Conservation (phyloP, 495 filamentous ascomycete genomes). For the Trichoderma orchidacearum region DNA sequence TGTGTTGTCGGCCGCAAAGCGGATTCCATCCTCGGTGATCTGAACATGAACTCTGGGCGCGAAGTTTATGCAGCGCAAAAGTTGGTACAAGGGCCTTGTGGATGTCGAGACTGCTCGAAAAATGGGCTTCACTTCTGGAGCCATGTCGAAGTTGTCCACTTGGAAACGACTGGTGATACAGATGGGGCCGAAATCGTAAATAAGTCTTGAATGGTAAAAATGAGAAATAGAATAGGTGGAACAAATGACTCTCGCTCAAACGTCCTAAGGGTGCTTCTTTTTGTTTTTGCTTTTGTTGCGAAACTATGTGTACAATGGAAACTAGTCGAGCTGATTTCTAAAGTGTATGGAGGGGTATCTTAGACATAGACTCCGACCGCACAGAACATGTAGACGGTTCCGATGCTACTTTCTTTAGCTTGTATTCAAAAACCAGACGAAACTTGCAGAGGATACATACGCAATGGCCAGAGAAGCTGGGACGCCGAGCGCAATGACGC, state of each 20-base stretch:
- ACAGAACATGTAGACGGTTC: constrained; percentile 95
- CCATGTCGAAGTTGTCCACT: neutral
- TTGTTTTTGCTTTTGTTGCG: constrained; percentile 12
- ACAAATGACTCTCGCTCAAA: neutral
- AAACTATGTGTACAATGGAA: constrained; percentile 2
- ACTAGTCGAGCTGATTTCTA: neutral
- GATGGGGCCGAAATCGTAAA: neutral
- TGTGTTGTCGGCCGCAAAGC: constrained; percentile 74
- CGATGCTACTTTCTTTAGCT: constrained; percentile 49
- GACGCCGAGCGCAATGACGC: constrained; percentile 63
- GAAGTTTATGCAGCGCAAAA: constrained; percentile 80
- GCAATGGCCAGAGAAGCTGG: constrained; percentile 83
- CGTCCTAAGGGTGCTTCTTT: constrained; percentile 3
- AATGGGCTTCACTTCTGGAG: constrained; percentile 28
- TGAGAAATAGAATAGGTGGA: neutral
- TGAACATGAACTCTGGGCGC: constrained; percentile 69
- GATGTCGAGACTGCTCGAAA: constrained; percentile 80
- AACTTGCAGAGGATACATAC: constrained; percentile 37
- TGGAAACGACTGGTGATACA: neutral
- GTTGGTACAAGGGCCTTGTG: constrained; percentile 73
- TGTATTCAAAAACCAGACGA: neutral
- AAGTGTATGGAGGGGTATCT: constrained; percentile 20
- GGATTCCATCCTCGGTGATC: constrained; percentile 67
- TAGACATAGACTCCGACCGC: constrained; percentile 97
- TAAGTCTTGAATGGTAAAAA: neutral